These are phyloP conservation scores for Coemansia sp. DNA, from an alignment of 192 early-diverging fungal genomes.

Conservation along the genomic window DNA sequence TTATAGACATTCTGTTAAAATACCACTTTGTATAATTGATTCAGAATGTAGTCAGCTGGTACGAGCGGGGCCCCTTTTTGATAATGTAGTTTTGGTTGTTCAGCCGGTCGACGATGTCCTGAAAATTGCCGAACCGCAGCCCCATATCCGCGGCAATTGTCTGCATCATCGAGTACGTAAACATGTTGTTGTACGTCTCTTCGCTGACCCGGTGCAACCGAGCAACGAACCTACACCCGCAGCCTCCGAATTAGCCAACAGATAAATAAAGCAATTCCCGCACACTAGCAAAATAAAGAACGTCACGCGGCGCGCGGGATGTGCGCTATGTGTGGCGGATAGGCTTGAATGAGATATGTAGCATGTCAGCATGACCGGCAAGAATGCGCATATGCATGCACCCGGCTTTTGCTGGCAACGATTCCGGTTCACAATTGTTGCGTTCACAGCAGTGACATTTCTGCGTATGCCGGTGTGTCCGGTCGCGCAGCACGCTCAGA, in stretches of 20 bases:
- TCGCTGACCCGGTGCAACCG: constrained; percentile 57
- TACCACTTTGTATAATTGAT: not conserved
- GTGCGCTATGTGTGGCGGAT: too few relatives aligned
- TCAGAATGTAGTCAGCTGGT: constrained; percentile 53
- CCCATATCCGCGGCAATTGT: constrained; percentile 54
- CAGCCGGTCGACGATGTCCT: constrained; percentile 62
- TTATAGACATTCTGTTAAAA: not conserved
- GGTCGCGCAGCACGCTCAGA: not conserved
- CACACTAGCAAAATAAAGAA: not conserved
- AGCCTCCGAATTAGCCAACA: not conserved
- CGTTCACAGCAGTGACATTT: too few relatives aligned
- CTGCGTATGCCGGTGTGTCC: too few relatives aligned
- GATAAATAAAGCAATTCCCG: not conserved
- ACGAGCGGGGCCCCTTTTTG: constrained; percentile 63
- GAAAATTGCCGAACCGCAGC: constrained; percentile 57
- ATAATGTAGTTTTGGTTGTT: constrained; percentile 73
- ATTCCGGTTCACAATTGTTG: too few relatives aligned
- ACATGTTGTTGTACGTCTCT: constrained; percentile 62
- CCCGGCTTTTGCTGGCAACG: too few relatives aligned
- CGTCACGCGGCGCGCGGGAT: too few relatives aligned
- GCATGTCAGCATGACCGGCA: too few relatives aligned
- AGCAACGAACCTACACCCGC: constrained; percentile 48
- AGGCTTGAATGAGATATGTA: too few relatives aligned
- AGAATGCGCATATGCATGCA: too few relatives aligned
- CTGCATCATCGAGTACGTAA: constrained; percentile 62